phyloP scores from a whole-genome alignment of 225 moss, liverwort and hornwort genomes.

The Pleurozium schreberi region DNA sequence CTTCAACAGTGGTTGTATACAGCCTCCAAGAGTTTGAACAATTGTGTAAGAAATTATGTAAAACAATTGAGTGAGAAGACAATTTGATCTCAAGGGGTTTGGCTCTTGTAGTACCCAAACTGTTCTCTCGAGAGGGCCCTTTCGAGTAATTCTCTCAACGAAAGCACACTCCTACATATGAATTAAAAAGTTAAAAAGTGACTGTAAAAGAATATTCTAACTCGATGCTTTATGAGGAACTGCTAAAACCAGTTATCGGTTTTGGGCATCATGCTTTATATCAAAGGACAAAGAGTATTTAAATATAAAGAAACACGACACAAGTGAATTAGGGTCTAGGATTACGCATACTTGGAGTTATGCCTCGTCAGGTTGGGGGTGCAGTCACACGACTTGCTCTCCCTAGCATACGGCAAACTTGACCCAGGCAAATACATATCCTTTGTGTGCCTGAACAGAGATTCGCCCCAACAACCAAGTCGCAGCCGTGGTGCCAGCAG shows the following conservation, averaged over 20 bases:
- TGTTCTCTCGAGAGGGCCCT: neutral
- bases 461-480: neutral
- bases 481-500: constrained; percentile 68
- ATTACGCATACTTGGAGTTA: constrained; percentile 27
- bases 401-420: constrained; percentile 14
- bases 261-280: neutral
- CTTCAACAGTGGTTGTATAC: neutral
- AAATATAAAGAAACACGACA: neutral
- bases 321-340: neutral
- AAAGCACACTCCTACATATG: neutral
- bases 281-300: neutral
- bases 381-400: constrained; percentile 37
- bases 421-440: constrained; percentile 46
- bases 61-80: neutral
- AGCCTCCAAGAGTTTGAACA: neutral
- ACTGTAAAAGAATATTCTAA: neutral
- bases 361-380: constrained; percentile 22
- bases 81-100: neutral
- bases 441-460: constrained; percentile 15
- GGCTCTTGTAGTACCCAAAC: neutral
- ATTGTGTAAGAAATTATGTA: neutral
- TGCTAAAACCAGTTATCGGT: neutral
- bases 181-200: neutral
- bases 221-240: neutral
- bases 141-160: neutral